Evolutionary conservation across 2,329 filamentous ascomycete species (phyloP), one percentile per base, ranked within the genome.

Genomic region (Alternaria burnsii): DNA sequence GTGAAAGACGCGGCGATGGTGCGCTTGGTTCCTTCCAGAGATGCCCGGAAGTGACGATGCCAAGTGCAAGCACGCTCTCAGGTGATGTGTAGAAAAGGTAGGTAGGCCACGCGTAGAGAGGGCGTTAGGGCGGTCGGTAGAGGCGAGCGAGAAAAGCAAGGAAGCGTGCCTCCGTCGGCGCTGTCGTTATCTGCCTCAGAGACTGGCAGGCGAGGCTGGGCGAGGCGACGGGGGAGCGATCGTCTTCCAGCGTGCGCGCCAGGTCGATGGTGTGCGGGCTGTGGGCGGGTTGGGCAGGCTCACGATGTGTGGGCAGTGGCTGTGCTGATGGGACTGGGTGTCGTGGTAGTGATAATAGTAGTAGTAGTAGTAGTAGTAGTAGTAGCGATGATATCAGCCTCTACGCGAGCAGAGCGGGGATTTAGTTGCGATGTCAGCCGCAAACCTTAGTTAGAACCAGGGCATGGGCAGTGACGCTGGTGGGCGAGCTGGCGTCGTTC

Each of bases 81-180:
- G 24, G 51, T 12, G 42, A 55, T 53, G 55, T 63, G 22, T 56
- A 54, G 22, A 22, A 59, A 10, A 9, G 46, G 62, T 24, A 61
- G 43, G 60, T 51, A 56, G 53, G 67, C 44, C 58, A 64, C 52
- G 61, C 38, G 61, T 48, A 34, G 36, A 56, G 55, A 43, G 18
- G 9, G 53, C 65, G 68, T 80, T 82, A 83, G 64, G 81, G 81
- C 47, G 81, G 81, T 65, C 77, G 77, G 71, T 77, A 82, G 52
- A 82, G 78, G 60, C 79, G 76, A 51, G 79, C 77, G 56, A 82
- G 77, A 68, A 81, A 82, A 60, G 79, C 74, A 59, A 82, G 79
- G 67, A 80, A 81, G 69, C 76, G 75, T 66, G 78, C 78, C 71
- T 82, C 76, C 73, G 78, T 79, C 68, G 79, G 78, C 63, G 76